Conservation (phyloP, 2,329 filamentous ascomycete species). For the Aplosporella prunicola region DNA sequence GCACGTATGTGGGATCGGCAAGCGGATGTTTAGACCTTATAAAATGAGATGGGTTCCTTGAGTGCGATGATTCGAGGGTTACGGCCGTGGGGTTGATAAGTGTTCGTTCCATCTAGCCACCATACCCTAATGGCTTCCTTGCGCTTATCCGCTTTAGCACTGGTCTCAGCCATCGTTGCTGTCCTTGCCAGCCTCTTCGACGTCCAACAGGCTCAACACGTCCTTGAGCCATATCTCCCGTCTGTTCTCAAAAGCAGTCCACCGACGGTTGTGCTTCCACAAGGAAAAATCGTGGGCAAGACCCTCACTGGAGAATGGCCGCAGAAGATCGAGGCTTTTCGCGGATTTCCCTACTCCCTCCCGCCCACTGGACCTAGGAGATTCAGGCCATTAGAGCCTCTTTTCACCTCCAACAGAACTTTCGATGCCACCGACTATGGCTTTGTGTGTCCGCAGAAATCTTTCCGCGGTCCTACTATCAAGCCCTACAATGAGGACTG, state of each 20-base stretch:
- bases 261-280: constrained; percentile 11
- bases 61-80: no score
- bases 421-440: constrained; percentile 16
- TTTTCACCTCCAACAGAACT: constrained; percentile 12
- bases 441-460: constrained; percentile 15
- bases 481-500: constrained; percentile 17
- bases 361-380: constrained; percentile 15
- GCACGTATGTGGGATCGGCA: no score
- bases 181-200: constrained; percentile 6
- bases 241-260: constrained; percentile 1
- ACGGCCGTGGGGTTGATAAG: no score
- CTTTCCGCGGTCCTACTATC: constrained; percentile 14
- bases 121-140: constrained; percentile 7
- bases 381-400: constrained; percentile 17
- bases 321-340: constrained; percentile 14
- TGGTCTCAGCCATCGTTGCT: constrained; percentile 5
- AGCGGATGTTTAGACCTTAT: no score
- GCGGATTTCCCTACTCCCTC: constrained; percentile 17
- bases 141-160: constrained; percentile 5
- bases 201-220: constrained; percentile 6
- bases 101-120: no score
- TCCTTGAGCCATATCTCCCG: constrained; percentile 9
- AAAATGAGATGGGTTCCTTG: no score
- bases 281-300: constrained; percentile 14
- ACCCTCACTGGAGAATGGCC: constrained; percentile 9